phyloP scores from a whole-genome alignment of 2,329 filamentous ascomycete genomes.

The Aschersonia sp. region DNA sequence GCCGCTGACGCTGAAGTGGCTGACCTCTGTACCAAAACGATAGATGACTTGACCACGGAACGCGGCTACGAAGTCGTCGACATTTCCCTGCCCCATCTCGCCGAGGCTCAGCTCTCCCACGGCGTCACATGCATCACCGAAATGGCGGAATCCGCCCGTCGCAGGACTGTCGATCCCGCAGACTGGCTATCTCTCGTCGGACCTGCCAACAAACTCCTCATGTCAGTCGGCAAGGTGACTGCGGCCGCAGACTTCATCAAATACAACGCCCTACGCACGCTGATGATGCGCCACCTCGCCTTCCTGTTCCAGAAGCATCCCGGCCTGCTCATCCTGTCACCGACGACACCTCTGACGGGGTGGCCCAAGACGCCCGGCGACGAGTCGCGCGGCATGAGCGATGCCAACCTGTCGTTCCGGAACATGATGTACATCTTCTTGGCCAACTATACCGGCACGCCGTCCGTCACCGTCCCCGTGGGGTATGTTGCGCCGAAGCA shows the following conservation, averaged over 20 bases:
- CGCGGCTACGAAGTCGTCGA: slow-evolving; percentile 37
- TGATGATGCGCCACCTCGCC: slow-evolving; percentile 69
- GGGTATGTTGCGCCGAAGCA: slow-evolving; percentile 50
- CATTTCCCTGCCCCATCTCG: slow-evolving; percentile 51
- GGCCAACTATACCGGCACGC: slow-evolving; percentile 69
- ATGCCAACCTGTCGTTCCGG: slow-evolving; percentile 58
- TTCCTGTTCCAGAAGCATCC: slow-evolving; percentile 56
- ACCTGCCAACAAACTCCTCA: slow-evolving; percentile 53
- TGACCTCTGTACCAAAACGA: slow-evolving; percentile 42
- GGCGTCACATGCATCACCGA: slow-evolving; percentile 65
- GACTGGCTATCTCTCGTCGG: slow-evolving; percentile 43
- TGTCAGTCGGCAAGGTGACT: slow-evolving; percentile 50
- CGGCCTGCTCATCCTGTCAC: slow-evolving; percentile 64
- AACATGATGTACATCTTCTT: slow-evolving; percentile 81
- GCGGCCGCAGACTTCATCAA: slow-evolving; percentile 56
- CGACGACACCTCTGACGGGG: slow-evolving; percentile 61
- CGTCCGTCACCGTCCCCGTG: slow-evolving; percentile 59
- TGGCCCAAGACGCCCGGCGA: slow-evolving; percentile 51
- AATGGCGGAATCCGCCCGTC: slow-evolving; percentile 34
- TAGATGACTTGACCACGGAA: slow-evolving; percentile 41
- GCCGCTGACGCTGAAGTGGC: slow-evolving; percentile 46
- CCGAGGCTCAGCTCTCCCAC: slow-evolving; percentile 64
- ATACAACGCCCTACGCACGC: slow-evolving; percentile 56
- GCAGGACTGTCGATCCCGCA: slow-evolving; percentile 25
- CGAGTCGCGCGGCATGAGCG: slow-evolving; percentile 55